phyloP scores from a whole-genome alignment of 768 basidiomycete genomes.

The Asterophora parasitica region DNA sequence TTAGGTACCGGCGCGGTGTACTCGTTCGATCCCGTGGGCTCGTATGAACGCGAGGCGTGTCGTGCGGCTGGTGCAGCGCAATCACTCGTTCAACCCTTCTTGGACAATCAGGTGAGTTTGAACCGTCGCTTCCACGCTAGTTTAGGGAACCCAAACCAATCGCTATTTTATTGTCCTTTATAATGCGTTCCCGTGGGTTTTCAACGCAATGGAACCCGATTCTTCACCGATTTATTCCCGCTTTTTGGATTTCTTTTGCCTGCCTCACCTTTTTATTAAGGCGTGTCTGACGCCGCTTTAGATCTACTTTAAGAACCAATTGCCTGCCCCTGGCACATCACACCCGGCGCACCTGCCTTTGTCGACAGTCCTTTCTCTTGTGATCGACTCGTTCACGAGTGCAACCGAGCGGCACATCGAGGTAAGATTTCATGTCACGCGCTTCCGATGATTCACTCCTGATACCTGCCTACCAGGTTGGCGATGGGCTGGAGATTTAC shows the following conservation, averaged over 20 bases:
- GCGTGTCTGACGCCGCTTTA: slow-evolving; percentile 32
- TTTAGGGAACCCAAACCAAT: slow-evolving; percentile 19
- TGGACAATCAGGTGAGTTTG: slow-evolving; percentile 89
- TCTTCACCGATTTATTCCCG: slow-evolving; percentile 44
- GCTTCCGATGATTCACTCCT: slow-evolving; percentile 10
- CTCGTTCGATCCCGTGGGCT: slow-evolving; percentile 99
- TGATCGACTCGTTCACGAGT: slow-evolving; percentile 94
- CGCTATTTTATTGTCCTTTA: slow-evolving; percentile 8
- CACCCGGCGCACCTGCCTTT: slow-evolving; percentile 84
- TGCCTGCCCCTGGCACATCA: slow-evolving; percentile 60
- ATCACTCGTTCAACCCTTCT: slow-evolving; percentile 90
- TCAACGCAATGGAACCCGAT: slow-evolving; percentile 30
- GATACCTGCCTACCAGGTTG: slow-evolving; percentile 53
- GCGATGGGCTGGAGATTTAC: slow-evolving; percentile 92
- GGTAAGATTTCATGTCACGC: slow-evolving; percentile 37
- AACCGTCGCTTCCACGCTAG: slow-evolving; percentile 10
- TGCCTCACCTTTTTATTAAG: slow-evolving; percentile 16
- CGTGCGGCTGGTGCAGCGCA: slow-evolving; percentile 96
- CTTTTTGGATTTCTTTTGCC: slow-evolving; percentile 17
- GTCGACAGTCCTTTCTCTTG: slow-evolving; percentile 72
- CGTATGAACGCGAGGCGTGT: slow-evolving; percentile 95
- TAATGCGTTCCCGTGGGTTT: slow-evolving; percentile 14
- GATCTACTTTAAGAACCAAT: slow-evolving; percentile 99
- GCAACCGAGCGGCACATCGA: slow-evolving; percentile 99
- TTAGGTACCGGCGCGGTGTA: slow-evolving; percentile 94